phyloP scores from a whole-genome alignment of 2,329 filamentous ascomycete genomes.

The Colletotrichum chrysophilum region DNA sequence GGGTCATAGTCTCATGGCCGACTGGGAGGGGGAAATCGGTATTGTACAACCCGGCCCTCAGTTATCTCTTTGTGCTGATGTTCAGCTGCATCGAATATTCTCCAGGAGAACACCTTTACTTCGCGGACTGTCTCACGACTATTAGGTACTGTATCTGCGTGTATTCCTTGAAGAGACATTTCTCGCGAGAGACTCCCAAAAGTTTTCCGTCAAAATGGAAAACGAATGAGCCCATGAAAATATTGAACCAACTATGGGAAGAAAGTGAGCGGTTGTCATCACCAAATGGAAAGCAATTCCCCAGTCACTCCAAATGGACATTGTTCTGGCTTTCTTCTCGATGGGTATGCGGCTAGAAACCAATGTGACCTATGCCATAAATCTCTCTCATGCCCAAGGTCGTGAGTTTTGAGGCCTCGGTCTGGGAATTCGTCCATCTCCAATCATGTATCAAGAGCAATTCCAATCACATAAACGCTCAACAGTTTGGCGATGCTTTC shows the following conservation, averaged over 20 bases:
- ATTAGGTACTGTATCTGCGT: not conserved
- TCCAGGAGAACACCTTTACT: rapidly evolving
- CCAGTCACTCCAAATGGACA: not conserved
- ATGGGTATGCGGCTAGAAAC: too few relatives aligned
- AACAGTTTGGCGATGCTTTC: not conserved
- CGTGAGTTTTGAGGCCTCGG: not conserved
- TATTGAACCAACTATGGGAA: not conserved
- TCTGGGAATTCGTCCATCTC: not conserved
- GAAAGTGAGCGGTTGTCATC: not conserved
- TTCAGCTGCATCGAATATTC: not conserved
- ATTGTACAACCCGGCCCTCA: not conserved
- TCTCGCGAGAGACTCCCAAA: not conserved
- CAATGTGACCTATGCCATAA: too few relatives aligned
- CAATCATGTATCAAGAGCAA: too few relatives aligned
- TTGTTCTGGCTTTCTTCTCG: not conserved
- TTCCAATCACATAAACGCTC: not conserved
- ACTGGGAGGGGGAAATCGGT: too few relatives aligned
- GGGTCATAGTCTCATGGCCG: not conserved
- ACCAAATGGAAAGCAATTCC: not conserved
- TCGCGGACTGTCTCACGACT: not conserved
- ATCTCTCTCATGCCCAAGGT: not conserved
- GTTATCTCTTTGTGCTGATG: rapidly evolving
- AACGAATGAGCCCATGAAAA: not conserved
- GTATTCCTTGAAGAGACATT: not conserved
- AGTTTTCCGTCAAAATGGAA: not conserved